These are phyloP conservation scores for Talaromyces albobiverticillius DNA, from an alignment of 2,329 filamentous ascomycete genomes.

Conservation along the genomic window DNA sequence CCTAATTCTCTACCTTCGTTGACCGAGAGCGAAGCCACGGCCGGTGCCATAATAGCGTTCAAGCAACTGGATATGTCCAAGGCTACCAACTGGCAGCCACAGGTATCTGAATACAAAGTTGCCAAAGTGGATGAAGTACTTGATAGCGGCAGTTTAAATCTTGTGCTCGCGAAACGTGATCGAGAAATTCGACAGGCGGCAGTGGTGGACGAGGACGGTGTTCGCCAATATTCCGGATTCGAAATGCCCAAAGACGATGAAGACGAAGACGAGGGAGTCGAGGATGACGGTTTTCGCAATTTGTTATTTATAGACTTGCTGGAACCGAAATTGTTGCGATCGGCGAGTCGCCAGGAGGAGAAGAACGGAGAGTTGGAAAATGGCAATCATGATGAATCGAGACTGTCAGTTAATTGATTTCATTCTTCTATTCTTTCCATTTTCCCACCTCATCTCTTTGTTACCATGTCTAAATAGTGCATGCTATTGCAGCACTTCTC, in stretches of 20 bases:
- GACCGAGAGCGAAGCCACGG: constrained; percentile 28
- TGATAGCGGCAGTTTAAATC: constrained; percentile 54
- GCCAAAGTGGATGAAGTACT: constrained; percentile 61
- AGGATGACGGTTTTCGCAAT: constrained; percentile 61
- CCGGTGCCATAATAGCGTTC: constrained; percentile 44
- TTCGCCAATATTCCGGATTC: constrained; percentile 73
- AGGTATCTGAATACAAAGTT: constrained; percentile 57
- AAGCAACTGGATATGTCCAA: constrained; percentile 48
- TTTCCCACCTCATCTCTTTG: neutral
- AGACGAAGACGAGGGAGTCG: constrained; percentile 50
- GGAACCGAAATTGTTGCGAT: constrained; percentile 64
- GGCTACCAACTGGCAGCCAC: constrained; percentile 46
- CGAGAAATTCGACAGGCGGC: constrained; percentile 54
- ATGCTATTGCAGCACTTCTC: neutral
- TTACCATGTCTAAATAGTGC: neutral
- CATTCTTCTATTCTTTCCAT: constrained; percentile 16
- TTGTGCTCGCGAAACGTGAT: constrained; percentile 69
- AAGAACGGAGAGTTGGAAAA: constrained; percentile 20
- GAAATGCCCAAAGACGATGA: constrained; percentile 62
- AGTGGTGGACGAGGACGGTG: constrained; percentile 63
- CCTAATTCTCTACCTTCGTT: constrained; percentile 58
- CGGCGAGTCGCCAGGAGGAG: constrained; percentile 22
- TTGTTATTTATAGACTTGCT: constrained; percentile 62
- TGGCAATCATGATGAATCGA: constrained; percentile 30
- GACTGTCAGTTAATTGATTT: constrained; percentile 38